Base-by-base conservation (phyloP, 495 filamentous ascomycete genomes). In the Amniculicola lignicola region DNA sequence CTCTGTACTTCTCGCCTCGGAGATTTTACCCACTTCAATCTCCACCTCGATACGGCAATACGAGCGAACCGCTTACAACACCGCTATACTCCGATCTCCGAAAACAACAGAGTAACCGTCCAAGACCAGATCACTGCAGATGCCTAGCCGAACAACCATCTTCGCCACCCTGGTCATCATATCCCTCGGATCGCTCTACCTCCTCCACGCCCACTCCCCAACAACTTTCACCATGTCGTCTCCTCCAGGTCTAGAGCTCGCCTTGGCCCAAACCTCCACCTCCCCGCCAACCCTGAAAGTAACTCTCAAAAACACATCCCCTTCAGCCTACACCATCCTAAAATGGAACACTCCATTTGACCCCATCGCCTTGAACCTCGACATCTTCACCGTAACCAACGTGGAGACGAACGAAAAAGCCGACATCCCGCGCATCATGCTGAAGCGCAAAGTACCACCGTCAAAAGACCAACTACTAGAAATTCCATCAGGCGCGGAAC, bases 291-390 rank as follows among this genome's bases (percentile, higher is more conserved):
- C 46, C 0, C 28, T 65, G 9, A 51, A 43, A 5, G 48, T 61
- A 19, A 65, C 62, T 12, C 46, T 65, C 16, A 42, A 51, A 15
- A 65, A 65, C 37, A 44, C 22, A 41, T 2, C 31, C 27, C 50
- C 61, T 1, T 40, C 45, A 22, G 52, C 53, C 10, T 61, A 53
- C 31, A 65, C 62, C 2, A 21, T 65, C 27, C 38, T 65, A 38
- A 53, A 54, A 43, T 65, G 62, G 62, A 48, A 41, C 33, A 61
- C 57, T 9, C 62, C 62, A 2, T 43, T 65, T 2, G 62, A 65
- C 31, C 22, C 40, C 1, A 39, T 57, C 31, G 62, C 62, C 5
- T 15, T 31, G 5, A 61, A 61, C 25, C 40, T 61, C 1, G 62
- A 57, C 15, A 21, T 65, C 3, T 65, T 61, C 36, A 40, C 40